Percentiles rank a stretch among this genome's conserved stretches.
Evolutionary conservation across 441 rosid genomes (phyloP).

Genomic region (Iberis amara): DNA sequence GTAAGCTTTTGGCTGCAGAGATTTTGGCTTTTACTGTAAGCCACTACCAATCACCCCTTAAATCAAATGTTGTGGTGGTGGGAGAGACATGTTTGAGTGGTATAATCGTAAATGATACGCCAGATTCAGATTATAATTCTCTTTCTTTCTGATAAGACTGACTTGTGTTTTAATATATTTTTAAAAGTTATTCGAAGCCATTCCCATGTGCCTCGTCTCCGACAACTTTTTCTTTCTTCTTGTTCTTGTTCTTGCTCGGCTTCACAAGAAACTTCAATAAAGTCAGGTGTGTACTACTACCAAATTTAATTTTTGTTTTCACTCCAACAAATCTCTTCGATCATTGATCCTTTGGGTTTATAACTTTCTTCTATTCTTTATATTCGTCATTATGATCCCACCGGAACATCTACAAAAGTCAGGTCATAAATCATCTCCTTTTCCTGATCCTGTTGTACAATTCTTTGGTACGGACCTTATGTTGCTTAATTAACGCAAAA

Average conservation of each 20-base stretch:
- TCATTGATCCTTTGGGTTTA: not conserved
- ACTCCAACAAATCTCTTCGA: conserved; percentile 10
- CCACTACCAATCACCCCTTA: too few relatives aligned
- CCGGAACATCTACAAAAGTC: too few relatives aligned
- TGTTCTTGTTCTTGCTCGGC: conserved; percentile 22
- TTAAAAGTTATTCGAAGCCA: conserved; percentile 8
- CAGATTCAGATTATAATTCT: conserved; percentile 21
- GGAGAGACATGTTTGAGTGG: conserved; percentile 26
- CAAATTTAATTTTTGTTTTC: conserved; percentile 11
- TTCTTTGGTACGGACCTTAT: not conserved
- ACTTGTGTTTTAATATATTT: conserved; percentile 5
- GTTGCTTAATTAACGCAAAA: conserved; percentile 6
- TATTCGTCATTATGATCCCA: conserved; percentile 1
- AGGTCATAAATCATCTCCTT: too few relatives aligned
- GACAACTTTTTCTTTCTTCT: conserved; percentile 11
- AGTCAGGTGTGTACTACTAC: conserved; percentile 28
- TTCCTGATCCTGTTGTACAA: conserved; percentile 10
- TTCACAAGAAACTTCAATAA: conserved; percentile 27
- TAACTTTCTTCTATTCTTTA: not conserved
- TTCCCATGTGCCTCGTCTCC: conserved; percentile 31
- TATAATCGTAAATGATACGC: conserved; percentile 28
- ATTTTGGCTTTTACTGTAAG: too few relatives aligned
- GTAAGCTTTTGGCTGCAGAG: too few relatives aligned
- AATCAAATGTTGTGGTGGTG: conserved; percentile 25
- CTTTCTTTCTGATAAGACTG: conserved; percentile 16